phyloP scores from a whole-genome alignment of 768 basidiomycete species.

The Porpolomopsis calyptriformis region DNA sequence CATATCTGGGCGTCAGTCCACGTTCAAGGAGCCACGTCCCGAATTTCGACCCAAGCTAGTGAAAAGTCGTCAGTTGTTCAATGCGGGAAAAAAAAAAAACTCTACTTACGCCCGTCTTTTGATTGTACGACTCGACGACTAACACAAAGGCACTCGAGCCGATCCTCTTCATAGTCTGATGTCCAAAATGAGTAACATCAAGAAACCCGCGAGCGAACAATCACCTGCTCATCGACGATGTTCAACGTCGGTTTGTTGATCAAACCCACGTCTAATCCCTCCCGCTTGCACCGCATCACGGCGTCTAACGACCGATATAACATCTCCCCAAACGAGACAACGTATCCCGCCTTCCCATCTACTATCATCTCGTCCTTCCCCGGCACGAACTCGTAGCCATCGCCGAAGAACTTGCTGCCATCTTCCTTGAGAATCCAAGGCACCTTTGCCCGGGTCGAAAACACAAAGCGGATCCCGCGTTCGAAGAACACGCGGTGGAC shows the following conservation, averaged over 20 bases:
- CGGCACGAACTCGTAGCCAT: conserved; percentile 67
- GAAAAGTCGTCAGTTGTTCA: conserved; percentile 1
- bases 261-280: conserved; percentile 71
- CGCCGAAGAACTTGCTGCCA: conserved; percentile 55
- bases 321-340: conserved; percentile 83
- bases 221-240: conserved; percentile 69
- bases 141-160: conserved; percentile 70
- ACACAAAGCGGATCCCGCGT: conserved; percentile 72
- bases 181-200: not conserved
- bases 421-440: conserved; percentile 77
- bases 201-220: conserved; percentile 5
- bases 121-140: conserved; percentile 77
- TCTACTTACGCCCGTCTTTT: conserved; percentile 66
- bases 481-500: conserved; percentile 75
- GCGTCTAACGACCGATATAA: conserved; percentile 77
- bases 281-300: conserved; percentile 58
- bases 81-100: not conserved
- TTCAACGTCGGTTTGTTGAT: conserved; percentile 83
- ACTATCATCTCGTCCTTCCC: conserved; percentile 77
- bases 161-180: conserved; percentile 53
- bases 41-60: conserved; percentile 67
- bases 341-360: conserved; percentile 71
- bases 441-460: conserved; percentile 84
- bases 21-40: conserved; percentile 85
- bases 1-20: conserved; percentile 66